phyloP scores from a whole-genome alignment of 2,329 filamentous ascomycete genomes.

The Nannizzia gypsea region DNA sequence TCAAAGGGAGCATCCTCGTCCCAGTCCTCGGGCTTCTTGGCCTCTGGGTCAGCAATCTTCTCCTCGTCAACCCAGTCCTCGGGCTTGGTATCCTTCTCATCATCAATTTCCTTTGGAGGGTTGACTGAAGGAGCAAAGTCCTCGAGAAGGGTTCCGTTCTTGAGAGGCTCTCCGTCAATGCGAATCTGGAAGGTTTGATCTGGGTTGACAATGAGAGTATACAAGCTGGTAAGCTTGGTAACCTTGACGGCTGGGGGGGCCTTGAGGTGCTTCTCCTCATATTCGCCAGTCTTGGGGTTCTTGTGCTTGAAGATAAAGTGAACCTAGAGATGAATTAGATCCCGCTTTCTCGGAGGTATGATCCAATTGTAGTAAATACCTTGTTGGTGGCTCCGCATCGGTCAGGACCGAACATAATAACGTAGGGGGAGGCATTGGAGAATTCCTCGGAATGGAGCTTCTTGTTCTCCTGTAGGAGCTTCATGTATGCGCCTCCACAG shows the following conservation, averaged over 20 bases:
- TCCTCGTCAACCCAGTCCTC: slow-evolving; percentile 91
- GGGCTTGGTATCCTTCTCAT: slow-evolving; percentile 85
- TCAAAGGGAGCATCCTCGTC: slow-evolving; percentile 96
- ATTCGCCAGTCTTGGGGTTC: slow-evolving; percentile 99
- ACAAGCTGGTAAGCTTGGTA: slow-evolving; percentile 83
- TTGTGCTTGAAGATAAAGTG: slow-evolving; percentile 99
- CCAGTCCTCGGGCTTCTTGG: slow-evolving; percentile 96
- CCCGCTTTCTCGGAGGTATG: neutral
- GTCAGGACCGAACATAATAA: slow-evolving; percentile 99
- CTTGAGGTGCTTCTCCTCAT: slow-evolving; percentile 98
- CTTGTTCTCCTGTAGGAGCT: slow-evolving; percentile 96
- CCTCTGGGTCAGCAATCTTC: slow-evolving; percentile 82
- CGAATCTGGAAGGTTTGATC: slow-evolving; percentile 92
- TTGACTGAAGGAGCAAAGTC: slow-evolving; percentile 92
- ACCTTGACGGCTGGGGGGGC: slow-evolving; percentile 75
- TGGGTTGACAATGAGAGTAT: slow-evolving; percentile 91
- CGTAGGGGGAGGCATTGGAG: slow-evolving; percentile 90
- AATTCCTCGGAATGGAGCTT: slow-evolving; percentile 96
- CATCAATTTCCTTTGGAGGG: slow-evolving; percentile 87
- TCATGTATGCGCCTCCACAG: slow-evolving; percentile 97
- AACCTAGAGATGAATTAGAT: slow-evolving; percentile 35
- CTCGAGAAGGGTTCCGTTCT: slow-evolving; percentile 83
- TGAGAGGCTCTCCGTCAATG: slow-evolving; percentile 79
- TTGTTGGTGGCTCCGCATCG: slow-evolving; percentile 99
- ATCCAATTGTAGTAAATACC: slow-evolving; percentile 41